Conservation (phyloP, 805 yeast species). For the Metschnikowia santaceciliae region DNA sequence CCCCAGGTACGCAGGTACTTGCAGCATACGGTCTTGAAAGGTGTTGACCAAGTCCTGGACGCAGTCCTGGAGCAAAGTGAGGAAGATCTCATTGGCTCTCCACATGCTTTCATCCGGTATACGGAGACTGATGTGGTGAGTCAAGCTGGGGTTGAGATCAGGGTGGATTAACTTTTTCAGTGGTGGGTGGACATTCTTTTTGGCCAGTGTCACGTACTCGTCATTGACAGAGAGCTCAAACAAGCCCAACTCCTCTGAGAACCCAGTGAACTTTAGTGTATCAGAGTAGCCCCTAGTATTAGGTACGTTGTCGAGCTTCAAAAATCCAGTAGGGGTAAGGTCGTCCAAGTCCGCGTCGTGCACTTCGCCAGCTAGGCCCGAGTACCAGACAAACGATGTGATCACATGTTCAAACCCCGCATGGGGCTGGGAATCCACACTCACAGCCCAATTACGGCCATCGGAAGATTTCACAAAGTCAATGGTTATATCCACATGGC, state of each 20-base stretch:
- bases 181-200: slow-evolving; percentile 39
- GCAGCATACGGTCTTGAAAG: slow-evolving; percentile 17
- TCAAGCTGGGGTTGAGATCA: slow-evolving; percentile 51
- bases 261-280: slow-evolving; percentile 38
- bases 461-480: slow-evolving; percentile 71
- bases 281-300: slow-evolving; percentile 32
- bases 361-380: slow-evolving; percentile 55
- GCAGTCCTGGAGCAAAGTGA: slow-evolving; percentile 66
- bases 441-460: slow-evolving; percentile 77
- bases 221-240: slow-evolving; percentile 61
- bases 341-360: slow-evolving; percentile 20
- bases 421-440: slow-evolving; percentile 63
- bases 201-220: slow-evolving; percentile 16
- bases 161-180: slow-evolving; percentile 27
- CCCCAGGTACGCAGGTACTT: slow-evolving; percentile 45
- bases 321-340: slow-evolving; percentile 18
- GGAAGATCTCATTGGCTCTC: slow-evolving; percentile 74
- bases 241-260: slow-evolving; percentile 60
- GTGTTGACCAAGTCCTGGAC: slow-evolving; percentile 42
- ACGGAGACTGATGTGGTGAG: slow-evolving; percentile 64
- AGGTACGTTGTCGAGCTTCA: slow-evolving; percentile 24
- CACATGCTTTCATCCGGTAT: slow-evolving; percentile 73
- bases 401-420: slow-evolving; percentile 44
- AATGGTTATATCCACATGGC: slow-evolving; percentile 58
- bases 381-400: slow-evolving; percentile 71